These are phyloP conservation scores for Colletotrichum musicola DNA, from an alignment of 2,329 filamentous ascomycete genomes.

Conservation along the genomic window DNA sequence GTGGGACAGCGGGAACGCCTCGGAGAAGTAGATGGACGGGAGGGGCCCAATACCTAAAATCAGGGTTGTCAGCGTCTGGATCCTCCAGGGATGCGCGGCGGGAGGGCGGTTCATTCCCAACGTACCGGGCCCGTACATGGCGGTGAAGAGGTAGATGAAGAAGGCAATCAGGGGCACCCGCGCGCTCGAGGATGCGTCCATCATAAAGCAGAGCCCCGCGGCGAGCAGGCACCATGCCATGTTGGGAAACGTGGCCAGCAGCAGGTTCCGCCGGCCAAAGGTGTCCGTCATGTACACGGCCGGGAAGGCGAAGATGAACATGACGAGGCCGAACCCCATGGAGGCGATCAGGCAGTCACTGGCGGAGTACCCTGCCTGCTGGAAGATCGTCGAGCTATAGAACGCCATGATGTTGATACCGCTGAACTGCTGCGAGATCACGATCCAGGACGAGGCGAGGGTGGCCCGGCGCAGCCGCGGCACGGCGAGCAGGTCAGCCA, in stretches of 20 bases:
- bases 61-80: conserved; percentile 3
- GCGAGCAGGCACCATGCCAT: conserved; percentile 57
- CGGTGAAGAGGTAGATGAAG: conserved; percentile 69
- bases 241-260: conserved; percentile 58
- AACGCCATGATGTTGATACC: conserved; percentile 62
- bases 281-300: conserved; percentile 71
- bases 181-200: conserved; percentile 53
- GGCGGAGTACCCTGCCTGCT: conserved; percentile 56
- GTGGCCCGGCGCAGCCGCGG: conserved; percentile 60
- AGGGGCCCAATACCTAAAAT: conserved; percentile 46
- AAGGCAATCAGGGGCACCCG: conserved; percentile 64
- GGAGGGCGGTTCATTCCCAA: neutral
- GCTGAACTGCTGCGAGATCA: conserved; percentile 49
- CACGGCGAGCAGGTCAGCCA: conserved; percentile 62
- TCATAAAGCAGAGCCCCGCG: conserved; percentile 63
- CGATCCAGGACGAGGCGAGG: conserved; percentile 46
- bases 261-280: conserved; percentile 65
- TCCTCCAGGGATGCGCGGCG: neutral
- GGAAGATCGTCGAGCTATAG: conserved; percentile 63
- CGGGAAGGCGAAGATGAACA: conserved; percentile 69
- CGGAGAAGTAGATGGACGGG: conserved; percentile 62
- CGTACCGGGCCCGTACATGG: conserved; percentile 61
- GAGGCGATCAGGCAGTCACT: conserved; percentile 63
- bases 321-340: conserved; percentile 69
- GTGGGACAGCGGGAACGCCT: conserved; percentile 67